These are phyloP conservation scores for Trematosphaeria pertusa DNA, from an alignment of 2,329 filamentous ascomycete genomes.

Conservation along the genomic window DNA sequence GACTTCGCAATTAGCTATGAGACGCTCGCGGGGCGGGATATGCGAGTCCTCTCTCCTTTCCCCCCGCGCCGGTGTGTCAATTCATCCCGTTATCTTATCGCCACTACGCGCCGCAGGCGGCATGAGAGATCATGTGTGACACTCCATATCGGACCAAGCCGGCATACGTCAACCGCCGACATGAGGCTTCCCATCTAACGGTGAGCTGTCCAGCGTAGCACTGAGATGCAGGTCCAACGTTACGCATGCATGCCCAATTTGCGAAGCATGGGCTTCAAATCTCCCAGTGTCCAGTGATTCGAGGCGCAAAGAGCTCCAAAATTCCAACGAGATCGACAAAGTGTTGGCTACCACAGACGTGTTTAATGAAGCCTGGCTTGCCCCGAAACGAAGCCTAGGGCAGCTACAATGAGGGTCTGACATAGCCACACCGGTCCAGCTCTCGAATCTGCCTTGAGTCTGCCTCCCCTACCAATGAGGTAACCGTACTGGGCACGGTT, in stretches of 20 bases:
- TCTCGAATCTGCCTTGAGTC: conserved; percentile 5
- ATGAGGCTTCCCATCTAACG: not conserved
- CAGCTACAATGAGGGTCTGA: not conserved
- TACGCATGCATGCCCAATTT: too few species aligned
- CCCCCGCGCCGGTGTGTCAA: too few species aligned
- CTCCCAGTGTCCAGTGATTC: too few species aligned
- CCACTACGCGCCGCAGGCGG: not conserved
- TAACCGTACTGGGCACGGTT: not conserved
- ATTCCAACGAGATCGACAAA: not conserved
- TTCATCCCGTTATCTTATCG: not conserved
- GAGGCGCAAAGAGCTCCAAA: not conserved
- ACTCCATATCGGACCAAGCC: too few species aligned
- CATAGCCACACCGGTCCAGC: conserved; percentile 6
- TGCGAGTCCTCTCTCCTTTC: too few species aligned
- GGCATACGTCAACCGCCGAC: too few species aligned
- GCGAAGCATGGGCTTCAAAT: not conserved
- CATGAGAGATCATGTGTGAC: not conserved
- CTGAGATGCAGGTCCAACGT: not conserved
- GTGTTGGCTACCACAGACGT: not conserved
- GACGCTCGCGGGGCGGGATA: too few species aligned
- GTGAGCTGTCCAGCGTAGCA: not conserved
- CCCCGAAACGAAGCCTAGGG: not conserved
- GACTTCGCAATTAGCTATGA: too few species aligned
- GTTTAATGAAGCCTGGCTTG: not conserved
- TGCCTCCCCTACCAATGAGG: conserved; percentile 4